Base-by-base conservation (phyloP, 176 grass and related monocot genomes). In the Triticum timopheevii region DNA sequence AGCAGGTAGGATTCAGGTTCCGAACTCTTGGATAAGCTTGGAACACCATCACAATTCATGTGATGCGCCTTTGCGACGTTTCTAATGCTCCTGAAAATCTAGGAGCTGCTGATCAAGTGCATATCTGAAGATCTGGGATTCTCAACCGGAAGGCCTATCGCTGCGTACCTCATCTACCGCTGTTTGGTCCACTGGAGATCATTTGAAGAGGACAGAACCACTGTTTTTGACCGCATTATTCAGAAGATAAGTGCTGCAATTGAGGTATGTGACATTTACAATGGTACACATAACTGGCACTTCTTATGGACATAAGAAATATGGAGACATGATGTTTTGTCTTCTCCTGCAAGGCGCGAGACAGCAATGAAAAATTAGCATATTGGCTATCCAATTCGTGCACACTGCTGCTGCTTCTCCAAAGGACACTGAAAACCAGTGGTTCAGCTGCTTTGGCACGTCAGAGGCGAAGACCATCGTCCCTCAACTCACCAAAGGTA, bases 341-440 rank as follows among this genome's bases (percentile, higher is more conserved):
- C 80, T 8, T 69, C 70, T 31, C 1, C 11, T 89, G 22, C 52
- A 87, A 94, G 89, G 77, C 42, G 4, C 83, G 89, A 69, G 89
- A 89, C 2, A 91, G 86, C 76, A 86, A 90, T 6, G 80, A 91
- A 7, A 84, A 67, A 68, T 77, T 94, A 78, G 74, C 92, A 88
- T 94, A 94, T 74, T 94, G 92, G 92, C 27, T 94, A 52, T 94
- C 92, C 86, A 94, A 94, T 84, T 87, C 89, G 50, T 94, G 86
- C 72, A 91, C 92, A 66, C 38, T 94, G 23, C 70, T 94, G 68
- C 27, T 91, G 65, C 86, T 94, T 65, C 89, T 94, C 76, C 83
- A 91, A 89, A 90, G 56, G 59, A 87, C 92, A 69, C 83, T 91
- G 6, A 94, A 94, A 89, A 80, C 78, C 59, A 91, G 54, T 13